Evolutionary conservation across 2,329 filamentous ascomycete species (phyloP), one percentile per base, ranked within the genome.

Genomic region (Chaetomiaceae sp.): DNA sequence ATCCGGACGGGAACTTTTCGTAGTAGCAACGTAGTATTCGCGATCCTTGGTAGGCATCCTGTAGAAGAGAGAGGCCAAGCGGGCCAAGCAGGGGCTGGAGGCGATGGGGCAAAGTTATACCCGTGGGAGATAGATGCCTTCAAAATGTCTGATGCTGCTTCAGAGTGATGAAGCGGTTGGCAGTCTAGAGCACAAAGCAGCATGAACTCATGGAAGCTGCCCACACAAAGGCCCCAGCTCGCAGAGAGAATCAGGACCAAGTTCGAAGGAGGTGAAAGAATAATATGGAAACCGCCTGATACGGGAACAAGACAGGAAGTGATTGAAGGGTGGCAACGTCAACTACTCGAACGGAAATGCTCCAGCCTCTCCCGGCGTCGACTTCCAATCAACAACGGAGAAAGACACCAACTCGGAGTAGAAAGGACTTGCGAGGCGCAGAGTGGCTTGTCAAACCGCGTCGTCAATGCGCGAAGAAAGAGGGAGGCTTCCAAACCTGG

Each of bases 1-100:
- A 38, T 61, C 58, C 38, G 50, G 46, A 27, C 43, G 49, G 42
- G 54, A n/a, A 15, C 45, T 54, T 20, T 51, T 56, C 5, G 55
- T 45, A n/a, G n/a, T 17, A 59, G 53, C n/a, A n/a, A n/a, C n/a
- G 23, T 59, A 57, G 22, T 54, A 59, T n/a, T 54, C 52, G 25
- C 57, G 55, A n/a, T 23, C 40, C 43, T 55, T 61, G 27, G 53
- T 22, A 51, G 57, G 55, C 57, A 61, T 59, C 11, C 27, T 40
- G 48, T 12, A 40, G 50, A 36, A 31, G 36, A 44, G n/a, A 15
- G 20, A 7, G 29, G 44, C 22, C 22, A 36, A 25, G 25, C 14
- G n/a, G n/a, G n/a, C 31, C 33, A 40, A n/a, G 34, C 36, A 33
- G n/a, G 25, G 33, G 34, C 33, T 17, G 36, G 23, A 11, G 23